These are phyloP conservation scores for Tuber brumale DNA, from an alignment of 495 filamentous ascomycete species.

Conservation along the genomic window DNA sequence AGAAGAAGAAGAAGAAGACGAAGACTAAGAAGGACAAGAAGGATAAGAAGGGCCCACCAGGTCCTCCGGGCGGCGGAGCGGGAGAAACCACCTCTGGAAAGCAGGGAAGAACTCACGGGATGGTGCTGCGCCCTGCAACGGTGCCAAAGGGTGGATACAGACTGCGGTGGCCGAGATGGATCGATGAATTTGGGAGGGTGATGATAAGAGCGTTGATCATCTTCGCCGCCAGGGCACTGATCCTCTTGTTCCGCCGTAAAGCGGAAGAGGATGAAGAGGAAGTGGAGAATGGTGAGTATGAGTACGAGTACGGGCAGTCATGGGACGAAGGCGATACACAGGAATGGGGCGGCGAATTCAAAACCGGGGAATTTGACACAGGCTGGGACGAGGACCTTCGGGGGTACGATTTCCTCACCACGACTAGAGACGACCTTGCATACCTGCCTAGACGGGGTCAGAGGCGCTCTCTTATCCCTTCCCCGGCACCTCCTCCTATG, in stretches of 20 bases:
- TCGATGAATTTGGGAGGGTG: background rate
- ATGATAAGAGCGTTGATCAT: background rate
- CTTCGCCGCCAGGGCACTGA: background rate
- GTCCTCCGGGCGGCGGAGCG: background rate
- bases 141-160: background rate
- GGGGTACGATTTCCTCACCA: background rate
- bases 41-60: background rate
- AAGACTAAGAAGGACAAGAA: background rate
- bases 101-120: background rate
- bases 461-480: background rate
- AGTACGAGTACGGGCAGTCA: background rate
- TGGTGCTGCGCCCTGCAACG: background rate
- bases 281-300: background rate
- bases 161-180: background rate
- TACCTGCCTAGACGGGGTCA: background rate
- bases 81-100: background rate
- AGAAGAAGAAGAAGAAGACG: background rate
- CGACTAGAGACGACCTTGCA: background rate
- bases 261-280: background rate
- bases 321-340: background rate
- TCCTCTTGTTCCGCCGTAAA: background rate
- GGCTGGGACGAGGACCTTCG: background rate
- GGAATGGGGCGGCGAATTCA: slow-evolving; percentile 4
- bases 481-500: background rate
- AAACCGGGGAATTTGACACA: background rate